A percentile compares a stretch with the other conserved stretches of the same genome.
phyloP scores from a whole-genome alignment of 495 filamentous ascomycete genomes.

The Cladorrhinum samala region DNA sequence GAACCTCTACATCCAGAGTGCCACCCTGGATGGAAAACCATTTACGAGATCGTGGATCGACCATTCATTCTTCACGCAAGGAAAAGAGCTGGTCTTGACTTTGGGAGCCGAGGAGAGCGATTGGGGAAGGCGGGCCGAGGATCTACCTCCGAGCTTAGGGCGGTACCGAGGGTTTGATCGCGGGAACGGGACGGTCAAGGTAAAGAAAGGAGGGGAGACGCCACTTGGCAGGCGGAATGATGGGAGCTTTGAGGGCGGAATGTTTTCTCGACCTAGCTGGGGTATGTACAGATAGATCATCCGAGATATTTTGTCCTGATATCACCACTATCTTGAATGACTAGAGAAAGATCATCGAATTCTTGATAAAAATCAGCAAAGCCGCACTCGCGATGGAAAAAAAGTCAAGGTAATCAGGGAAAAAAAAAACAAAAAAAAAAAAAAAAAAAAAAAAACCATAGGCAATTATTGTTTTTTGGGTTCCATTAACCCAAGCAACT shows the following conservation, averaged over 20 bases:
- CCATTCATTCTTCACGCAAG: constrained; percentile 68
- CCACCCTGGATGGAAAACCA: constrained; percentile 56
- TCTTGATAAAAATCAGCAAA: too few species aligned
- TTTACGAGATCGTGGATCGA: constrained; percentile 68
- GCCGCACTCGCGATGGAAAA: too few species aligned
- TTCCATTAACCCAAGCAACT: background rate
- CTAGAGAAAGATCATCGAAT: too few species aligned
- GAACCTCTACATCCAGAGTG: constrained; percentile 63
- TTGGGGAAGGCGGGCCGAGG: constrained; percentile 59
- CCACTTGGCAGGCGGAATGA: too few species aligned
- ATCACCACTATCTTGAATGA: too few species aligned
- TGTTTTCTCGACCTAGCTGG: too few species aligned
- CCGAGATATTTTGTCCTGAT: too few species aligned
- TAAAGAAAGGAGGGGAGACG: constrained; percentile 6
- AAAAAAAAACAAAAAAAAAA: background rate
- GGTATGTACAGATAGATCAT: background rate
- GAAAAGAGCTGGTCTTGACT: constrained; percentile 60
- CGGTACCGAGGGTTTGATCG: constrained; percentile 30
- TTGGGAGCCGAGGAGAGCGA: constrained; percentile 60
- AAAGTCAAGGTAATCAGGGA: background rate
- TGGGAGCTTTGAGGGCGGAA: background rate
- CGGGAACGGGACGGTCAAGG: background rate
- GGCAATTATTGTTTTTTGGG: too few species aligned
- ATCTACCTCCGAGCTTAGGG: constrained; percentile 56
- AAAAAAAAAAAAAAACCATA: background rate